Percentiles rank a stretch among this genome's conserved stretches.
Conservation (phyloP, 345 rosid species). For the Boechera stricta region DNA sequence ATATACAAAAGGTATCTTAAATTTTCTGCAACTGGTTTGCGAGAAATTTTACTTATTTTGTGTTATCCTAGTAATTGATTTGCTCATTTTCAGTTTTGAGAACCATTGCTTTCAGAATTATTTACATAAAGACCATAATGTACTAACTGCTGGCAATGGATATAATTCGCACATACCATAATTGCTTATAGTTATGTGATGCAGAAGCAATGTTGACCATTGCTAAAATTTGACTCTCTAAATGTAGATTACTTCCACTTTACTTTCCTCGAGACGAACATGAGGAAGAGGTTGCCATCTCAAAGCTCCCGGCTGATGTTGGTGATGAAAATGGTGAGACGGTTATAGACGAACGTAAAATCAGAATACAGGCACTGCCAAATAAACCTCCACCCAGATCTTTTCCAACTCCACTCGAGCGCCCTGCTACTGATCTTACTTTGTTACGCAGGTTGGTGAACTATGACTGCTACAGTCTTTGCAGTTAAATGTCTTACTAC, state of each 20-base stretch:
- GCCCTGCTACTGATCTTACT: slow-evolving; percentile 76
- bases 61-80: slow-evolving; percentile 1
- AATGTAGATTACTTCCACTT: slow-evolving; percentile 86
- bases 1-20: slow-evolving; percentile 80
- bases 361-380: slow-evolving; percentile 92
- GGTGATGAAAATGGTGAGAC: slow-evolving; percentile 99
- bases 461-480: slow-evolving; percentile 21
- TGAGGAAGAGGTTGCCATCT: slow-evolving; percentile 86
- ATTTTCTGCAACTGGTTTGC: slow-evolving; percentile 17
- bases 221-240: slow-evolving; percentile 34
- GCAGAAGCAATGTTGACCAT: slow-evolving; percentile 14
- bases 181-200: slow-evolving; percentile 16
- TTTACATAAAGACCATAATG: slow-evolving; percentile 14
- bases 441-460: slow-evolving; percentile 81
- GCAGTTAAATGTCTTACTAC: background rate
- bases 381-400: slow-evolving; percentile 64
- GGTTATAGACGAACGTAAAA: slow-evolving; percentile 90
- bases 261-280: slow-evolving; percentile 96
- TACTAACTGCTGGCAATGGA: background rate
- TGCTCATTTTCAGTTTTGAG: slow-evolving; percentile 12
- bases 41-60: slow-evolving; percentile 5
- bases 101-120: slow-evolving; percentile 16
- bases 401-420: slow-evolving; percentile 63
- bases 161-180: background rate
- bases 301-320: slow-evolving; percentile 95